Evolutionary conservation across 495 filamentous ascomycete genomes (phyloP), one percentile per base, ranked within the genome.

Genomic region (Aspergillus sclerotiicarbonarius): DNA sequence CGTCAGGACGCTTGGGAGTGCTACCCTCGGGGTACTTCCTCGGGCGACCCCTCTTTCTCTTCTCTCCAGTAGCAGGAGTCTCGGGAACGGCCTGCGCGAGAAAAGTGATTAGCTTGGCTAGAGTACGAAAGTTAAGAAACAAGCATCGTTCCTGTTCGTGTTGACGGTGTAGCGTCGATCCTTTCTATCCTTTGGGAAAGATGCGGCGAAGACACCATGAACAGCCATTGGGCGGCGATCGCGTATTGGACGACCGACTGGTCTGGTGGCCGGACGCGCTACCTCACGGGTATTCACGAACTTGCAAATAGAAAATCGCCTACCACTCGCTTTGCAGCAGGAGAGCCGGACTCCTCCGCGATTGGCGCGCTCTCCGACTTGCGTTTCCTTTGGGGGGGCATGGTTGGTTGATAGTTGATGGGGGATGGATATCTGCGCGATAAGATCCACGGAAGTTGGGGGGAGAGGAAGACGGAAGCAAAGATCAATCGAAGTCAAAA

Each of bases 11-110:
- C 51, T 71, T 66, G 4, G 69, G 67, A 4, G 37, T 54, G 9
- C 53, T 29, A 0, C 59, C 65, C 30, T 64, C 65, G 16, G 72
- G 70, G 51, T 67, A 65, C 55, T 75, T 75, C 49, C 74, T 68
- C 18, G 74, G 74, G 25, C 74, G 74, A 43, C 74, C 74, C 48
- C 74, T 70, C 46, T 68, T 69, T 54, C 70, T 64, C 53, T 74
- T 76, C 46, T 75, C 74, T 25, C 60, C 63, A 4, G 69, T 67
- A 50, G 67, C 61, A n/a, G 69, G 70, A 29, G 51, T 46, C 4
- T 49, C 54, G 20, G 30, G 58, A 4, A 63, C 67, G 57, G 61
- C 54, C 44, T 59, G 49, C n/a, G 15, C 30, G 32, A 30, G 33
- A 49, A 4, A 33, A 13, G 18, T 3, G 15, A 35, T 59, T 48